A percentile compares a stretch with the other conserved stretches of the same genome.
Evolutionary conservation across 2,329 filamentous ascomycete genomes (phyloP).

Genomic region (Zasmidium angulare): DNA sequence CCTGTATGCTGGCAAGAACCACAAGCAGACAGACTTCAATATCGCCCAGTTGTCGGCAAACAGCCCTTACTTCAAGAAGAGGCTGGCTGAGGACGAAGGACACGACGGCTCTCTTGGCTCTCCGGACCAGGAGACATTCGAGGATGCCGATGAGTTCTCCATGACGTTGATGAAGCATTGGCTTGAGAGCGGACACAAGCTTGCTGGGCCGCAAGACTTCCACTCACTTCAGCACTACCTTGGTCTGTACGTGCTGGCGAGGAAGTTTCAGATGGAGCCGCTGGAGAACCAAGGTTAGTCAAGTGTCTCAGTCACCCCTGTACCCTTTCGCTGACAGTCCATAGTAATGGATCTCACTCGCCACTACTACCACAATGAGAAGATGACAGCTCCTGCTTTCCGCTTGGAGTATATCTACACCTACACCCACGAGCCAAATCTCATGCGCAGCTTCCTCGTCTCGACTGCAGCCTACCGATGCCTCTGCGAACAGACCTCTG

Average conservation of each 20-base stretch:
- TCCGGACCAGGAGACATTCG: constrained; percentile 27
- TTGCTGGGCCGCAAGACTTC: constrained; percentile 36
- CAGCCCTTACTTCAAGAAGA: constrained; percentile 30
- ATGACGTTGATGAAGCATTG: constrained; percentile 34
- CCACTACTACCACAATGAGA: constrained; percentile 31
- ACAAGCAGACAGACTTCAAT: constrained; percentile 30
- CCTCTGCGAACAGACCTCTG: constrained; percentile 24
- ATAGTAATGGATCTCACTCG: constrained; percentile 35
- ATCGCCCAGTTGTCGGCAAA: constrained; percentile 25
- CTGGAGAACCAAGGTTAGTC: constrained; percentile 32
- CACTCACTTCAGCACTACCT: constrained; percentile 37
- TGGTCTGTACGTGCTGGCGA: constrained; percentile 34
- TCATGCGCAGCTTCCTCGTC: constrained; percentile 36
- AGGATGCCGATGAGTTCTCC: constrained; percentile 31
- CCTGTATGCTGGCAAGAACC: constrained; percentile 28
- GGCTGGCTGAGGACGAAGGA: constrained; percentile 19
- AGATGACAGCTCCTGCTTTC: constrained; percentile 38
- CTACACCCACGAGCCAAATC: constrained; percentile 26
- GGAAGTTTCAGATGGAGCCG: constrained; percentile 28
- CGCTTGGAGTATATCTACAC: constrained; percentile 39
- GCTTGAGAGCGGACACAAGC: constrained; percentile 28
- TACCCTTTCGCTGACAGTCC: background rate
- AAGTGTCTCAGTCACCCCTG: background rate
- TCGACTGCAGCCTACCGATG: constrained; percentile 34
- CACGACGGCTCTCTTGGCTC: constrained; percentile 9